Base-by-base conservation (phyloP, 1,139 yeast species). In the Geotrichum fermentans region DNA sequence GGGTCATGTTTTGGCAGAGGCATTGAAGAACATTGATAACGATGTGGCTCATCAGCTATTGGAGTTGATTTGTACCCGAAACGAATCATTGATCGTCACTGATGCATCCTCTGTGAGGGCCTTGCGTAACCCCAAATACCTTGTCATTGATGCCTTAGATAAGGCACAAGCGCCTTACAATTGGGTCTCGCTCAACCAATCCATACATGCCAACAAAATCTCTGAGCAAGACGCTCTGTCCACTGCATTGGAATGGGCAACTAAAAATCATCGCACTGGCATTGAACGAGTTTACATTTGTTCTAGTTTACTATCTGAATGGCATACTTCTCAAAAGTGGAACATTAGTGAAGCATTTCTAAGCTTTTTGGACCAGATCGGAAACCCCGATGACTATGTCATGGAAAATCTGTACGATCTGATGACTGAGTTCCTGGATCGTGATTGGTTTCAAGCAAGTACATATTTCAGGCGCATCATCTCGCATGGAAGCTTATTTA, bases 401-500 rank as follows among this genome's bases (percentile, higher is more conserved):
- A 53, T 69, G 46, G 58, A 67, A 43, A 69, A 70, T 45, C 63
- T 84, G 24, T 75, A 74, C 56, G 72, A 75, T 5, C 66, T 84
- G 43, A 70, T 83, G 18, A 74, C 79, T 54, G 84, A 80, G 58
- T 63, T 83, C 8, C 73, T 75, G 44, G 63, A 76, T 43, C 74
- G 52, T 16, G 61, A 76, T 42, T 63, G 82, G 22, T 73, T 82
- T 29, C 69, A 78, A 1, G 75, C 83, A 2, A 80, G 90, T 0
- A 76, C 86, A 0, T 89, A 88, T 58, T 71, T 88, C 51, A 70
- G 96, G 59, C 79, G 83, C 55, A 68, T 88, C 33, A 88, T 89
- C 46, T 88, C 96, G 3, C 82, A 94, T 1, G 97, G 96, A 3
- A 72, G 86, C 0, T 76, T 88, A 45, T 87, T 83, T 62, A 56